These are phyloP conservation scores for Peronospora belbahrii DNA, from an alignment of 352 stramenopile species.

Conservation along the genomic window DNA sequence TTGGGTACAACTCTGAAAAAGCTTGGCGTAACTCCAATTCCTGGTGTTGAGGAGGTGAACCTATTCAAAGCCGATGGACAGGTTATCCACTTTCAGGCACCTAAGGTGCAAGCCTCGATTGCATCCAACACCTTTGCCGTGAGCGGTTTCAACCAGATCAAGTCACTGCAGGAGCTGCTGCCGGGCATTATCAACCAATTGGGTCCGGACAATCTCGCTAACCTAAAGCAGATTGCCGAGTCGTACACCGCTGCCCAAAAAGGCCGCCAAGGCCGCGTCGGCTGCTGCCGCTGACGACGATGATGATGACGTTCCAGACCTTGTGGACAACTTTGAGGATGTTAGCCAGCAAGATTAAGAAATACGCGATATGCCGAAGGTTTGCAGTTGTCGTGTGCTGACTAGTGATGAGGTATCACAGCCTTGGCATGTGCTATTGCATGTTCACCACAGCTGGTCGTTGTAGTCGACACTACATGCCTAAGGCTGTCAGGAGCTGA, in stretches of 20 bases:
- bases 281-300: constrained; percentile 77
- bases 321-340: constrained; percentile 98
- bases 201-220: constrained; percentile 94
- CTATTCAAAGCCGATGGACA: constrained; percentile 99
- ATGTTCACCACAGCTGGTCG: not conserved
- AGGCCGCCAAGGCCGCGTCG: constrained; percentile 61
- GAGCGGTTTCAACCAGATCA: constrained; percentile 91
- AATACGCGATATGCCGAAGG: constrained; percentile 5
- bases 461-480: not conserved
- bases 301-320: constrained; percentile 95
- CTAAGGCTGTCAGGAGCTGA: constrained; percentile 4
- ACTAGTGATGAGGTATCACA: constrained; percentile 1
- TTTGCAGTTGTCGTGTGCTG: constrained; percentile 5
- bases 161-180: constrained; percentile 95
- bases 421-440: not conserved
- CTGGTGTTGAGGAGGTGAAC: constrained; percentile 98
- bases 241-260: constrained; percentile 77
- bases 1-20: constrained; percentile 96
- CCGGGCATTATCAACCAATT: constrained; percentile 98
- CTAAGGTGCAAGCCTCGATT: constrained; percentile 98
- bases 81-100: constrained; percentile 97
- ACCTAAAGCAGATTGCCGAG: constrained; percentile 92
- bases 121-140: constrained; percentile 98
- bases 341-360: constrained; percentile 88
- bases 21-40: constrained; percentile 96